These are phyloP conservation scores for Fusarium sp. DNA, from an alignment of 2,329 filamentous ascomycete genomes.

Conservation along the genomic window DNA sequence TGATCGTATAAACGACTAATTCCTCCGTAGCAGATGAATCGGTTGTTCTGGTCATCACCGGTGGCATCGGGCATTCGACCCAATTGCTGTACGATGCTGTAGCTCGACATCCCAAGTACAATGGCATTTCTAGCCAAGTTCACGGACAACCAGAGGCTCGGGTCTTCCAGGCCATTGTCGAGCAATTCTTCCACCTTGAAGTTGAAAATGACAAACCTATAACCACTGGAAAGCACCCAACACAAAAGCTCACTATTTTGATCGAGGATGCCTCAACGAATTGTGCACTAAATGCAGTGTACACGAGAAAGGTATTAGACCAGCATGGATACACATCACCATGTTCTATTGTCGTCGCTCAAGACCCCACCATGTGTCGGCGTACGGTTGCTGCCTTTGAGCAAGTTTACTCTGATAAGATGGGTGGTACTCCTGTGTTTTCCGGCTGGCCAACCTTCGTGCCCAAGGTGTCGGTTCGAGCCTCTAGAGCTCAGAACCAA, in stretches of 20 bases:
- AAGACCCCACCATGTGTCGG: conserved; percentile 36
- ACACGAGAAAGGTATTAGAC: conserved; percentile 30
- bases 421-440: neutral
- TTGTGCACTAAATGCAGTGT: conserved; percentile 31
- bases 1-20: neutral
- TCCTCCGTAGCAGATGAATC: neutral
- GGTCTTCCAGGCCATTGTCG: conserved; percentile 24
- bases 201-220: neutral
- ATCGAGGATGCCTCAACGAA: conserved; percentile 36
- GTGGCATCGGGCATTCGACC: conserved; percentile 37
- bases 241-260: conserved; percentile 13
- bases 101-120: conserved; percentile 22
- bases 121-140: conserved; percentile 1
- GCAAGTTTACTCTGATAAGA: conserved; percentile 15
- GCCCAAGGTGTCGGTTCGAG: conserved; percentile 1
- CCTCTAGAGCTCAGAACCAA: neutral
- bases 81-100: conserved; percentile 31
- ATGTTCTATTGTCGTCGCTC: conserved; percentile 29
- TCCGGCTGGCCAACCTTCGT: conserved; percentile 34
- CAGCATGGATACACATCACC: conserved; percentile 23
- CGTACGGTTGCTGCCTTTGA: conserved; percentile 31
- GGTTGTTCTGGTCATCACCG: conserved; percentile 26
- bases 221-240: neutral
- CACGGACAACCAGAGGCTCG: conserved; percentile 22
- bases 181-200: conserved; percentile 21